phyloP scores from a whole-genome alignment of 2,329 filamentous ascomycete genomes.

The Monilinia aucupariae region DNA sequence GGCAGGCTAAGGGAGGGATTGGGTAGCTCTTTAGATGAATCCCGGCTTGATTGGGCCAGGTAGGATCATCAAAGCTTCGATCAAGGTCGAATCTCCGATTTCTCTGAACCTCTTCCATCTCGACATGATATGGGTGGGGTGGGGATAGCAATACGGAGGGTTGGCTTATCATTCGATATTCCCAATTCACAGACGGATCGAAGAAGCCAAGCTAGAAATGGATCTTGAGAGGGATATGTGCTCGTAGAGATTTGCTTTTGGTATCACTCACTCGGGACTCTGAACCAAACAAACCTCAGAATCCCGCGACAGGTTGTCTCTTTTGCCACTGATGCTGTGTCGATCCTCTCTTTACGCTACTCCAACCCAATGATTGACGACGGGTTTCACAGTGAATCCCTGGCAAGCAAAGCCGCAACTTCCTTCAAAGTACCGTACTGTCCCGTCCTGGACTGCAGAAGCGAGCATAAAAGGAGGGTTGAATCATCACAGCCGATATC shows the following conservation, averaged over 20 bases:
- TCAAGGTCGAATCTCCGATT: too few species aligned
- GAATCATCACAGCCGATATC: background rate
- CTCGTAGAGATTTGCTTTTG: too few species aligned
- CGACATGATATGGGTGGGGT: too few species aligned
- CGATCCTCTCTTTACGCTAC: background rate
- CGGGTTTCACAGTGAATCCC: slow-evolving; percentile 10
- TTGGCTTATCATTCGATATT: too few species aligned
- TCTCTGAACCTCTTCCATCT: too few species aligned
- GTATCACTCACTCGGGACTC: too few species aligned
- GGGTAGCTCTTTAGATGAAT: background rate
- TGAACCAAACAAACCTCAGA: background rate
- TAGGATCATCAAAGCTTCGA: background rate
- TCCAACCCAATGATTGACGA: background rate
- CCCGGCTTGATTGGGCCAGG: background rate
- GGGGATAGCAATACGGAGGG: too few species aligned
- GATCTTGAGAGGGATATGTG: too few species aligned
- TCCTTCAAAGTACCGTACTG: background rate
- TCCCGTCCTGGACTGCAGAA: background rate
- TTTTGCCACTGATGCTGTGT: background rate
- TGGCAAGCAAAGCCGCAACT: background rate
- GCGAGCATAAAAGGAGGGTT: background rate
- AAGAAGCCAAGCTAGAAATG: too few species aligned
- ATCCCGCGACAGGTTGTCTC: slow-evolving; percentile 2
- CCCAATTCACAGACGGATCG: too few species aligned
- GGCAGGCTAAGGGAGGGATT: too few species aligned